Conservation (phyloP, 176 grass and related monocot species). For the Alopecurus myosuroides region DNA sequence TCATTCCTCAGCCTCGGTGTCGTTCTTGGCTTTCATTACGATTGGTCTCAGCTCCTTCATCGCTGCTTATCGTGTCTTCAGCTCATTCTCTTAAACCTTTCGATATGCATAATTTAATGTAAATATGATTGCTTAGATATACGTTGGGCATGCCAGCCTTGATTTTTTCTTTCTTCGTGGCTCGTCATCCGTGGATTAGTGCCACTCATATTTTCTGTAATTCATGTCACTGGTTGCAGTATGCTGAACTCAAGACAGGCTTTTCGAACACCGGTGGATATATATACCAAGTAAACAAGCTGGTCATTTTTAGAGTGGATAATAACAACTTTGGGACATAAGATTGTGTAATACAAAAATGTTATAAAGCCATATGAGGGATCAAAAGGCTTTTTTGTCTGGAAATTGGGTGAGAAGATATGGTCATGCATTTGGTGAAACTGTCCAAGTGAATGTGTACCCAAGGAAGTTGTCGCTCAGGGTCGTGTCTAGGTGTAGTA, state of each 20-base stretch:
- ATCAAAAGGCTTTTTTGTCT: not conserved
- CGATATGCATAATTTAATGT: constrained; percentile 13
- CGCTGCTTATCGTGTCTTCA: constrained; percentile 58
- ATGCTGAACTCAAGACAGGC: not conserved
- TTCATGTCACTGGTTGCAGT: not conserved
- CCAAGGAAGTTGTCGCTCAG: not conserved
- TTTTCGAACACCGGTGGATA: not conserved
- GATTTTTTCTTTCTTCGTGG: not conserved
- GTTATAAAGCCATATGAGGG: not conserved
- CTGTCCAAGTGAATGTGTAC: not conserved
- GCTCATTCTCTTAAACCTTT: constrained; percentile 26
- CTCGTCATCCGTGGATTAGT: not conserved
- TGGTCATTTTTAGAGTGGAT: not conserved
- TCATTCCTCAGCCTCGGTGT: constrained; percentile 56
- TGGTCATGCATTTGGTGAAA: not conserved
- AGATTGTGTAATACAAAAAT: constrained; percentile 4
- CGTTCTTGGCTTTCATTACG: constrained; percentile 61
- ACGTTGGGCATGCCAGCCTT: not conserved
- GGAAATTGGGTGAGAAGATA: not conserved
- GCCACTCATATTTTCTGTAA: not conserved
- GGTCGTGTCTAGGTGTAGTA: not conserved
- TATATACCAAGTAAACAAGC: not conserved
- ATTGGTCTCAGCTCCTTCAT: constrained; percentile 65
- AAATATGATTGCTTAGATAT: constrained; percentile 10
- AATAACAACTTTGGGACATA: not conserved